phyloP scores from a whole-genome alignment of 352 stramenopile genomes.

The Albugo candida region DNA sequence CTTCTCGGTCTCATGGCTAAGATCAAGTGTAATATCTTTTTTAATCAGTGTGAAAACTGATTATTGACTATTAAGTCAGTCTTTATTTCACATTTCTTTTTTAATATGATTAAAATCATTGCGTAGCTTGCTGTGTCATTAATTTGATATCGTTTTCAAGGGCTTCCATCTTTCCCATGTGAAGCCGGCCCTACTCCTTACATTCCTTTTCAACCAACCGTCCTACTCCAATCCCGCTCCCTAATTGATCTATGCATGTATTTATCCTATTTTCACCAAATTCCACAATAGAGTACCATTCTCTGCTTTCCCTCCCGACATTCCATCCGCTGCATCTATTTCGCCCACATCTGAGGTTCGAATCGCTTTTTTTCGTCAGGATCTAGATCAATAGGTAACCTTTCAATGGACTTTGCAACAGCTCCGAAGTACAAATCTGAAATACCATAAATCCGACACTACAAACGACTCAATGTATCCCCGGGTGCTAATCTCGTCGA shows the following conservation, averaged over 20 bases:
- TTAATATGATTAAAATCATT: too few species aligned
- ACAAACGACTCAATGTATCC: too few species aligned
- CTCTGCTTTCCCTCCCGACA: slow-evolving; percentile 24
- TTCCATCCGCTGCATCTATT: slow-evolving; percentile 9
- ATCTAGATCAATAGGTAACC: neutral
- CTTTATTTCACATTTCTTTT: too few species aligned
- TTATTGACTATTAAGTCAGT: too few species aligned
- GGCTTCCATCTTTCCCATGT: slow-evolving; percentile 11
- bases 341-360: neutral
- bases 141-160: slow-evolving; percentile 10
- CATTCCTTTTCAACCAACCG: too few species aligned
- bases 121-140: slow-evolving; percentile 13
- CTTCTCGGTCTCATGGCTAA: slow-evolving; percentile 80
- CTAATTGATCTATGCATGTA: too few species aligned
- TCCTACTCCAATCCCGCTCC: too few species aligned
- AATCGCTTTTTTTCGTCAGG: slow-evolving; percentile 4
- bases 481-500: too few species aligned
- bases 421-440: neutral
- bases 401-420: neutral
- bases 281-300: slow-evolving; percentile 12
- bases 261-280: too few species aligned
- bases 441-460: too few species aligned
- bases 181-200: slow-evolving; percentile 3
- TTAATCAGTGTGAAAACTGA: too few species aligned
- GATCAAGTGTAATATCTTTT: too few species aligned